These are phyloP conservation scores for Musa beccarii DNA, from an alignment of 176 grass and related monocot genomes.

Conservation along the genomic window DNA sequence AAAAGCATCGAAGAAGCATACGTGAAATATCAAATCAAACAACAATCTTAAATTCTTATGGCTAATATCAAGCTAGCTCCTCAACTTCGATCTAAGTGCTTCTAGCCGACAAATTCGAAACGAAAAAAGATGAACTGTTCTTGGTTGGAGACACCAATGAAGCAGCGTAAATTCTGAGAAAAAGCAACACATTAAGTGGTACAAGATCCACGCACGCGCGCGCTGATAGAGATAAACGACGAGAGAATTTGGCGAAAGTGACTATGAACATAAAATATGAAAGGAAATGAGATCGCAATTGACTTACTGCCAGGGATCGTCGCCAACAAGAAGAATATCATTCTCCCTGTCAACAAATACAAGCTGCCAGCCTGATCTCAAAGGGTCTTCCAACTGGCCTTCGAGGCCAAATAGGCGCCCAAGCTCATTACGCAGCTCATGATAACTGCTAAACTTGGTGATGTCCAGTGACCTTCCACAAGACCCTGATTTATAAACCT, in stretches of 20 bases:
- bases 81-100: neutral
- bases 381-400: slow-evolving; percentile 92
- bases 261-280: neutral
- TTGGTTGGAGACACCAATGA: no score
- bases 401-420: slow-evolving; percentile 86
- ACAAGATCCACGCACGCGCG: neutral
- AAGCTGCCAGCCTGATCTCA: slow-evolving; percentile 99
- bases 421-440: slow-evolving; percentile 72
- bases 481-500: slow-evolving; percentile 96
- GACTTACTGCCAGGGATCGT: slow-evolving; percentile 96
- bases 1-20: slow-evolving; percentile 10
- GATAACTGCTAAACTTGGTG: slow-evolving; percentile 79
- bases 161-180: neutral
- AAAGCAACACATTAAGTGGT: neutral
- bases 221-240: no score
- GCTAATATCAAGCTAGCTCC: neutral
- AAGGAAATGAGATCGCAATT: neutral
- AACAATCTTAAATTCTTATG: neutral
- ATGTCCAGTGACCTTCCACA: slow-evolving; percentile 90
- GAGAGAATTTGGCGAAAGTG: neutral
- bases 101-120: no score
- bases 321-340: slow-evolving; percentile 88
- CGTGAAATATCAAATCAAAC: neutral
- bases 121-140: no score
- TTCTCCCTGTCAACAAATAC: slow-evolving; percentile 98